Evolutionary conservation across 305 asterid genomes (phyloP), one percentile per base, ranked within the genome.

Genomic region (Stenogyne calaminthoides): DNA sequence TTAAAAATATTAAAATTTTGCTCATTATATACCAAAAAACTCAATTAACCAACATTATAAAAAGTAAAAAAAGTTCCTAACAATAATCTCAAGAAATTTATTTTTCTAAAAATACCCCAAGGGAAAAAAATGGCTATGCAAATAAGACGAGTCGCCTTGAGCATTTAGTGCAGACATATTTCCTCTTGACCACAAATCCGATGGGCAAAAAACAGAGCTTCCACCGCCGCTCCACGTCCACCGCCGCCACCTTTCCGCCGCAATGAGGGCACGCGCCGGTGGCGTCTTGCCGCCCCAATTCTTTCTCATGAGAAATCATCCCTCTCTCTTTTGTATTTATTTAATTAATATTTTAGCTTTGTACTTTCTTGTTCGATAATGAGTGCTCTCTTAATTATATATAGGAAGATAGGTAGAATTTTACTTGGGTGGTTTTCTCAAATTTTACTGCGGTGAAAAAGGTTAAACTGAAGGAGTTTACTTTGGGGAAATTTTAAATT

Each of bases 191-290:
- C 0, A 79, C 78, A 54, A 76, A 79, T 14, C 81, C 84, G 42
- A 84, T 11, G 8, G 84, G 84, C 15, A 84, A 7, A 54, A 70
- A 84, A 68, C 88, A 84, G 60, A 81, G 72, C 77, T 67, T 71
- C 80, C 79, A 77, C 8, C 74, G 80, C 51, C 79, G 78, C 80
- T 78, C 79, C 12, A 84, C 85, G 55, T 81, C 88, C 19, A 84
- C 86, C 75, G 83, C 83, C 64, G 75, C 82, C 81, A 84, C 88
- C 78, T 76, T 78, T 39, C 86, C 88, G 65, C 82, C 82, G 77
- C 86, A 84, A 44, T 63, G 56, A 22, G 88, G 88, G 77, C 88
- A 84, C 7, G 52, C 58, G 68, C 86, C 88, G 32, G 82, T 74
- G 66, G 88, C 88, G 1, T 76, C 79, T 22, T 59, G 77, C 37